Evolutionary conservation across 768 basidiomycete genomes (phyloP), one percentile per base, ranked within the genome.

Genomic region (Amanita thiersii): DNA sequence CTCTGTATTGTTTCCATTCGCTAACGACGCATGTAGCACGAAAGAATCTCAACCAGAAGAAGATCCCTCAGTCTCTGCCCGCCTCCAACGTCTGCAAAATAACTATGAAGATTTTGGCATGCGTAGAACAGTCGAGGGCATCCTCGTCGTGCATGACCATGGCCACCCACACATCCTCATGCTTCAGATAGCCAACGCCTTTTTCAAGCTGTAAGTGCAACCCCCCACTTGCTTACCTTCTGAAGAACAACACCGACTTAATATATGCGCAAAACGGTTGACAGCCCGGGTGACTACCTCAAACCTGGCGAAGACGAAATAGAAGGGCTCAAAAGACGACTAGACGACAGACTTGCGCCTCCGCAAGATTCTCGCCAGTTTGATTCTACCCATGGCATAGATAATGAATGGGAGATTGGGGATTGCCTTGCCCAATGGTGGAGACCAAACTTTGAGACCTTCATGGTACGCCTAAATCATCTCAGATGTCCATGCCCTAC

Each of bases 341-440:
- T 99, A 20, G 88, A 97, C 58, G 83, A 89, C 15, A 83, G 91
- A 5, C 79, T 99, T 5, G 89, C 86, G 0, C 86, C 90, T 0
- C 81, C 83, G 0, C 65, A 70, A 8, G 77, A 80, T 41, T 83
- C 62, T 1, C 58, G 56, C n/a, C 85, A 88, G 43, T 87, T 86
- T 56, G 80, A 85, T 61, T 70, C 75, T 21, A 73, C 77, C 0
- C 83, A 88, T 46, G 85, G 81, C 0, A 75, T 82, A 14, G 83
- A 82, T 53, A 86, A 86, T 39, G 89, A 92, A 31, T 99, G 96
- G 96, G 86, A 93, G 60, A 90, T 97, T 28, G 86, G 86, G 1
- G 93, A 98, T 51, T 92, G 90, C 52, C 70, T 98, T n/a, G 90
- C 90, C 0, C 91, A 93, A 57, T 99, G 94, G 93, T 99, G 88